Base-by-base conservation (phyloP, 306 rosid genomes). In the Cucurbita pepo region DNA sequence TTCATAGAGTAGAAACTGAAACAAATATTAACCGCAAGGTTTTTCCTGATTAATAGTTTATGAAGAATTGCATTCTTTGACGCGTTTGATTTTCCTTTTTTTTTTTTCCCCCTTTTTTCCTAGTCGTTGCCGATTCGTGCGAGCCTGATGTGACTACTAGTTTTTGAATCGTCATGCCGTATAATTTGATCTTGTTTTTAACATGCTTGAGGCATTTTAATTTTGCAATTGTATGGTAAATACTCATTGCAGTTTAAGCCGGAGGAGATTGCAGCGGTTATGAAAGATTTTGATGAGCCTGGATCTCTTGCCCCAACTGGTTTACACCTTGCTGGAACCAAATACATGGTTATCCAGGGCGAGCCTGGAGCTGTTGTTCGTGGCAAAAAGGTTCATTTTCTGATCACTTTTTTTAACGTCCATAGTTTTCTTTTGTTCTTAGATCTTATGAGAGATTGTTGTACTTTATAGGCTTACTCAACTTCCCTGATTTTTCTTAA, bases 321-420 rank as follows among this genome's bases (percentile, higher is more conserved):
- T 3, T 60, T 60, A 36, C 66, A 60, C 5, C 45, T 60, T 36
- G 45, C 45, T 13, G 66, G 66, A 12, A 15, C 22, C 0, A 60
- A 60, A 15, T 60, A 60, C 21, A 60, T 60, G 66, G 66, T 60
- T 7, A 60, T 60, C 22, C 66, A 60, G 11, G 66, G 66, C 36
- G 66, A 60, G 66, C 66, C 66, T 15, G 66, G 66, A 60, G 19
- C 66, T 7, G 45, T 60, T 60, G 66, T 60, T 60, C 66, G 66
- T 34, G 72, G 72, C 3, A 67, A 19, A 19, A 67, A 67, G 73
- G 73, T 66, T 44, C 10, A 5, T 65, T 65, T 19, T 40, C 54
- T 65, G 53, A 8, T 56, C 62, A 22, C 8, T 45, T 10, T 25
- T 8, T 11, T 47, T 11, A 47, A 47, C 16, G 16, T 15, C 55